A percentile compares a stretch with the other conserved stretches of the same genome.
Evolutionary conservation across 2,329 filamentous ascomycete species (phyloP).

Genomic region (Diplodia intermedia): DNA sequence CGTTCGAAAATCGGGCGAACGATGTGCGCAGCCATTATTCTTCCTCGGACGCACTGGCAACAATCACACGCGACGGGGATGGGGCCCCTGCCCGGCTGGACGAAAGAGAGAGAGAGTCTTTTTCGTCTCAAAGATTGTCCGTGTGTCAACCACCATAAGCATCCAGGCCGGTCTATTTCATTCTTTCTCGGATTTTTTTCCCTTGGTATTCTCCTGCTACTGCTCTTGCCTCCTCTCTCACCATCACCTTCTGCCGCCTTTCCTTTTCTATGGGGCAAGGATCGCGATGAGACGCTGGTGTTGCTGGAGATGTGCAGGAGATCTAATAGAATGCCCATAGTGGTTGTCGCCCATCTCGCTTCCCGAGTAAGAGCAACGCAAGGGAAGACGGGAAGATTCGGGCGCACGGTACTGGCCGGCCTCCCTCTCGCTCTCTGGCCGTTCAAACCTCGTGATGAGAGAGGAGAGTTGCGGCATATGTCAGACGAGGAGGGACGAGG

Average conservation of each 20-base stretch:
- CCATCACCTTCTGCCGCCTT: background rate
- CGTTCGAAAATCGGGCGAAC: background rate
- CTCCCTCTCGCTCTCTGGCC: too few relatives aligned
- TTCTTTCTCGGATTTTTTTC: background rate
- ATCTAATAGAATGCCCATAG: background rate
- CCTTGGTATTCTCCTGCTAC: background rate
- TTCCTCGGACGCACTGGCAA: background rate
- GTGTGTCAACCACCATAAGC: background rate
- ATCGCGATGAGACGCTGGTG: background rate
- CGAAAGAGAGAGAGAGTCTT: background rate
- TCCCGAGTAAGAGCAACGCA: slow-evolving; percentile 5
- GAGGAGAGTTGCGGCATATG: background rate
- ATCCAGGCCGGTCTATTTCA: background rate
- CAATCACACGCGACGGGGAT: background rate
- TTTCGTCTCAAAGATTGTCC: background rate
- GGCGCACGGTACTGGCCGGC: background rate
- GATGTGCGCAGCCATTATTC: background rate
- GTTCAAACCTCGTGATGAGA: background rate
- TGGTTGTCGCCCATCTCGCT: background rate
- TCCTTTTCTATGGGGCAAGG: background rate
- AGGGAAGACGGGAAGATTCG: background rate
- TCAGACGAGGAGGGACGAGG: background rate
- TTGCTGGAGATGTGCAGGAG: slow-evolving; percentile 1
- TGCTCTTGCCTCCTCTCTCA: background rate
- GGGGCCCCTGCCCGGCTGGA: background rate